A percentile compares a stretch with the other conserved stretches of the same genome.
phyloP scores from a whole-genome alignment of 495 filamentous ascomycete species.

The Thozetella sp. region DNA sequence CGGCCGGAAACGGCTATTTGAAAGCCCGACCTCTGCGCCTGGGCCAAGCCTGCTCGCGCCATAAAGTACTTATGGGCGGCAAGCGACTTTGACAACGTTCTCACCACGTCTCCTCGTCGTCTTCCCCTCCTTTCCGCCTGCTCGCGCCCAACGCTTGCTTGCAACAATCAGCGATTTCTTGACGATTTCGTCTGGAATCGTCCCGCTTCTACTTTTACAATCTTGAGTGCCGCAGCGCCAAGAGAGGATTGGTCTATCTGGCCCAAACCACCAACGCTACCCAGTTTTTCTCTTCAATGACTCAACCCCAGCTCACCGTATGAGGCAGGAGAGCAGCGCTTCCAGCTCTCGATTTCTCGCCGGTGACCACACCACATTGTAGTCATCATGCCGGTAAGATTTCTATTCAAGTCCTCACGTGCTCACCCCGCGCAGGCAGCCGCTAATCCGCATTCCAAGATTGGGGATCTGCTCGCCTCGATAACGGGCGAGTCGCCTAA shows the following conservation, averaged over 20 bases:
- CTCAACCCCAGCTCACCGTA: slow-evolving; percentile 21
- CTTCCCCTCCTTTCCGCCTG: slow-evolving; percentile 8
- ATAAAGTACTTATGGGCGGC: slow-evolving; percentile 1
- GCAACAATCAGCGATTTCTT: neutral
- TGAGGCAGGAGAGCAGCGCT: slow-evolving; percentile 30
- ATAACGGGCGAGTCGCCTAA: slow-evolving; percentile 50
- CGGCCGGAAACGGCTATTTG: slow-evolving; percentile 18
- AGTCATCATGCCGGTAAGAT: slow-evolving; percentile 27
- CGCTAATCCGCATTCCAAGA: slow-evolving; percentile 29
- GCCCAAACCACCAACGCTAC: neutral
- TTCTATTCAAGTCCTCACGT: neutral
- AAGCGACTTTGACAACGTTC: neutral
- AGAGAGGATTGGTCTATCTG: slow-evolving; percentile 2
- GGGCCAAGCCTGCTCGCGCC: neutral
- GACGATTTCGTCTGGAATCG: neutral
- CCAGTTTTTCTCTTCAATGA: slow-evolving; percentile 21
- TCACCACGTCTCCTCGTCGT: slow-evolving; percentile 5
- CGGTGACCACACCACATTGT: slow-evolving; percentile 1
- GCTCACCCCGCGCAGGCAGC: neutral
- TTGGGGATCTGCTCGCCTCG: slow-evolving; percentile 55
- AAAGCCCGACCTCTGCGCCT: neutral
- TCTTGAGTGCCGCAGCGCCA: neutral
- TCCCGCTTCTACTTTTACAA: neutral
- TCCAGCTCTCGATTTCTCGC: slow-evolving; percentile 8
- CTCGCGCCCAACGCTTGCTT: neutral